Evolutionary conservation across 352 stramenopile genomes (phyloP).

Genomic region (Globisporangium cylindrosporum): DNA sequence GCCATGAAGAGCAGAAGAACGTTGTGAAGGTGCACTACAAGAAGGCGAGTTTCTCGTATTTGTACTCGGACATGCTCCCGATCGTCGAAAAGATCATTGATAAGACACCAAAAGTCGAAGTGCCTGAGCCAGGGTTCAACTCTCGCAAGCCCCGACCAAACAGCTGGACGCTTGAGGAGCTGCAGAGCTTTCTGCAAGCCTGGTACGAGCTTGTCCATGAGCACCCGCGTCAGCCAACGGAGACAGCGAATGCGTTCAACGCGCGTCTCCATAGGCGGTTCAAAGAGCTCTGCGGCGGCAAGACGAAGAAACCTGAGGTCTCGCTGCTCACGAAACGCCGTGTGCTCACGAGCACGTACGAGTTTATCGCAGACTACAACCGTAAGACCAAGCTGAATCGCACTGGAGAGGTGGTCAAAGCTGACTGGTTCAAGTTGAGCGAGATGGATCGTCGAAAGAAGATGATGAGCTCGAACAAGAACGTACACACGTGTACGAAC

Average conservation of each 20-base stretch:
- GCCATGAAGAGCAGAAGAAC: slow-evolving; percentile 14
- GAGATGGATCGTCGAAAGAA: slow-evolving; percentile 5
- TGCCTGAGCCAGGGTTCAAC: not conserved
- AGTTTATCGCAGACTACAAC: slow-evolving; percentile 17
- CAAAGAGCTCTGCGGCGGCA: slow-evolving; percentile 8
- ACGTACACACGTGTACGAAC: slow-evolving; percentile 2
- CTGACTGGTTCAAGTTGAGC: slow-evolving; percentile 11
- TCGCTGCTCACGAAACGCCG: slow-evolving; percentile 16
- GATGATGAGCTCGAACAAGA: slow-evolving; percentile 8
- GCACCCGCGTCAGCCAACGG: slow-evolving; percentile 1
- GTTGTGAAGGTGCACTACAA: slow-evolving; percentile 12
- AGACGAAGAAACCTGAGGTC: slow-evolving; percentile 14
- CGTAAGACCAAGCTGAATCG: not conserved
- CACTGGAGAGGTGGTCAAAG: not conserved
- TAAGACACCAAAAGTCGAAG: not conserved
- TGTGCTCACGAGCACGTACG: slow-evolving; percentile 15
- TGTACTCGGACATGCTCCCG: slow-evolving; percentile 16
- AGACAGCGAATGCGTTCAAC: slow-evolving; percentile 11
- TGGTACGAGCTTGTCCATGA: slow-evolving; percentile 9
- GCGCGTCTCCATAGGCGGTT: slow-evolving; percentile 9
- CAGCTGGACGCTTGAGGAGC: slow-evolving; percentile 11
- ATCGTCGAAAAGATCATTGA: slow-evolving; percentile 13
- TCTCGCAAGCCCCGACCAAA: slow-evolving; percentile 10
- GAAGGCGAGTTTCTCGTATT: slow-evolving; percentile 17
- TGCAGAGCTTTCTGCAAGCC: slow-evolving; percentile 11